Base-by-base conservation (phyloP, 1,139 yeast species). In the Blastobotrys niveus region DNA sequence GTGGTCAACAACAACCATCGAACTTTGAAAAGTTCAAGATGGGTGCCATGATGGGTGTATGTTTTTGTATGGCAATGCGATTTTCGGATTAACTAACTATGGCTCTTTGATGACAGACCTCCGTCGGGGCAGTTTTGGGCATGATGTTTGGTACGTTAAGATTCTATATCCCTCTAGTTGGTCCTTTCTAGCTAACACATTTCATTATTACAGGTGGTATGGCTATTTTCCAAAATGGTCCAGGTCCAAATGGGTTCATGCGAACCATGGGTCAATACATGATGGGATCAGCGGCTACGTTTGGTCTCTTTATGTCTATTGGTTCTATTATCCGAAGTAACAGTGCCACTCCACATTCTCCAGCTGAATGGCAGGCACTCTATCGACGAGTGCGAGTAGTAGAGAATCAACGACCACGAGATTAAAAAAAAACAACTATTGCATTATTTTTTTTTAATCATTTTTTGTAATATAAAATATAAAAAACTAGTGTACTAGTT, bases 211-310 rank as follows among this genome's bases (percentile, higher is more conserved):
- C 39, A 58, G 66, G 68, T 19, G 95, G 96, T 22, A 81, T 86
- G 60, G 83, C 96, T 49, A 84, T 93, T 52, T 68, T 87, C 57
- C 93, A 89, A 49, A 81, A 85, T 54, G 99, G 99, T 14, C 89
- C 96, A 15, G 99, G 98, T n/a, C 97, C 98, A 43, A 85, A 87
- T 60, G 99, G 99, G 46, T 87, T 87, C 49, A 83, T 91, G 81
- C 82, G 96, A 70, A 89, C 96, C 5, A 71, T 93, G 60, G 98
- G 98, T 45, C 95, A 89, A 68, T 91, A 88, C 67, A 89, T 93
- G 68, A 81, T 86, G 65, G 97, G 97, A 44, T 87, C 96, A 5
- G 96, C 95, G 12, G 96, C 94, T 41, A 91, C 96, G 12, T 91
- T 93, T 66, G 96, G 96, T 22, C 76, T 89, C 60, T 88, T 91